Conservation (phyloP, 2,329 filamentous ascomycete species). For the Rhexocercosporidium sp. region DNA sequence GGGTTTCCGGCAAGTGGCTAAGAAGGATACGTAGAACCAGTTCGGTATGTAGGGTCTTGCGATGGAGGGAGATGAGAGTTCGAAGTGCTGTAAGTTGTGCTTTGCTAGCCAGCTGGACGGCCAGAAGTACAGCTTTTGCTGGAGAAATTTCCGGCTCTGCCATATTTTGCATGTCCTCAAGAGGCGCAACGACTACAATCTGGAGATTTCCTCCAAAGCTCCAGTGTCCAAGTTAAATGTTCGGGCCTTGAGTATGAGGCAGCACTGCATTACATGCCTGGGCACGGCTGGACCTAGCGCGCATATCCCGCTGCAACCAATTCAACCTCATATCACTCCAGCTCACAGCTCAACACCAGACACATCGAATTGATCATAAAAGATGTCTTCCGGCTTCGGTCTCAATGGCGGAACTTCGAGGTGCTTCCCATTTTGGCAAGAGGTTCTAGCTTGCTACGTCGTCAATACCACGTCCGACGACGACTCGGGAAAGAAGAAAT, state of each 20-base stretch:
- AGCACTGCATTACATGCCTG: slow-evolving; percentile 25
- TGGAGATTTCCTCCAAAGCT: slow-evolving; percentile 3
- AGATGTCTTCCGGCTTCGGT: slow-evolving; percentile 83
- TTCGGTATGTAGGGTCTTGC: slow-evolving; percentile 64
- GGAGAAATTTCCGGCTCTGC: slow-evolving; percentile 56
- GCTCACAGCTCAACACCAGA: slow-evolving; percentile 14
- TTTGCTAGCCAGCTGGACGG: slow-evolving; percentile 70
- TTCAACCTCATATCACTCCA: slow-evolving; percentile 35
- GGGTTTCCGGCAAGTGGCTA: slow-evolving; percentile 76
- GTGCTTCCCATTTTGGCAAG: slow-evolving; percentile 99
- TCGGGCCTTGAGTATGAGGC: slow-evolving; percentile 20
- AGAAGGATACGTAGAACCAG: slow-evolving; percentile 75
- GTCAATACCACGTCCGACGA: slow-evolving; percentile 86
- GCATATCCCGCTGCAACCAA: background rate
- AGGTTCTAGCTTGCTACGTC: slow-evolving; percentile 97
- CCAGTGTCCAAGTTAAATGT: background rate
- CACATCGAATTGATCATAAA: slow-evolving; percentile 35
- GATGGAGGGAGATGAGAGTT: slow-evolving; percentile 61
- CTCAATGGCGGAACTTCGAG: slow-evolving; percentile 78
- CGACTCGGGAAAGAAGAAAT: slow-evolving; percentile 84
- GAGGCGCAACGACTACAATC: slow-evolving; percentile 19
- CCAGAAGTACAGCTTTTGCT: slow-evolving; percentile 74
- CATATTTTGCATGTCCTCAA: slow-evolving; percentile 35
- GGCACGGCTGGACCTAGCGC: background rate
- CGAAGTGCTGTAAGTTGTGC: slow-evolving; percentile 68